Evolutionary conservation across 169 alveolate genomes (phyloP), one percentile per base, ranked within the genome.

Genomic region (Blepharisma undulans): DNA sequence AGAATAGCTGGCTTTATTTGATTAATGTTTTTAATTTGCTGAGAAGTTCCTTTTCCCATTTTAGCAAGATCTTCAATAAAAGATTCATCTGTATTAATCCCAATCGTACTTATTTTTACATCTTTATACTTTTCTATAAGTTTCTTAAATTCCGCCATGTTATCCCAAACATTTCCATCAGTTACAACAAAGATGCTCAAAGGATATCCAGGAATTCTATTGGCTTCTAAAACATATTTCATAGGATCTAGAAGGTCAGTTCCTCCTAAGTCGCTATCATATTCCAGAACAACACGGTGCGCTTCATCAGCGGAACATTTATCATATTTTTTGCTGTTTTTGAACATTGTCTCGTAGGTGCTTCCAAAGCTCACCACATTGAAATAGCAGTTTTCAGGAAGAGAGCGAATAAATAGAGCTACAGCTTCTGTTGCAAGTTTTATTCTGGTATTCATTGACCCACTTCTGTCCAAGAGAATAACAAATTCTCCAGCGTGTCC

Each of bases 161-260:
- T 81, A 76, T 94, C 93, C 79, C 4, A n/a, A 77, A 93, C 96
- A 34, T 78, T 92, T 8, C 98, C 97, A 92, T 96, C 97, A 36
- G 98, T 96, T 48, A 96, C 81, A 32, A 96, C 80, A 79, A 92
- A 96, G n/a, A 96, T 76, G 34, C 87, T 72, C 84, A 93, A 93
- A 27, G 94, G 92, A 34, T 90, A 90, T 3, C 86, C 36, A 21
- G 78, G 86, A 59, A 88, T 87, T 27, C 61, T 59, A 72, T 61
- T 72, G n/a, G 33, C 29, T 18, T 86, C 19, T 60, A 93, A 93
- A 6, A 93, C 36, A 27, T 29, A 36, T 36, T 90, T 5, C 27
- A 96, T 78, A 36, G 98, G 97, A 6, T n/a, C 0, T 7, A n/a
- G 92, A 22, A 96, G 74, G 22, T 93, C 90, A 36, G 97, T 94